phyloP scores from a whole-genome alignment of 1,284 basidiomycete genomes.

The Fomitopsis palustris region DNA sequence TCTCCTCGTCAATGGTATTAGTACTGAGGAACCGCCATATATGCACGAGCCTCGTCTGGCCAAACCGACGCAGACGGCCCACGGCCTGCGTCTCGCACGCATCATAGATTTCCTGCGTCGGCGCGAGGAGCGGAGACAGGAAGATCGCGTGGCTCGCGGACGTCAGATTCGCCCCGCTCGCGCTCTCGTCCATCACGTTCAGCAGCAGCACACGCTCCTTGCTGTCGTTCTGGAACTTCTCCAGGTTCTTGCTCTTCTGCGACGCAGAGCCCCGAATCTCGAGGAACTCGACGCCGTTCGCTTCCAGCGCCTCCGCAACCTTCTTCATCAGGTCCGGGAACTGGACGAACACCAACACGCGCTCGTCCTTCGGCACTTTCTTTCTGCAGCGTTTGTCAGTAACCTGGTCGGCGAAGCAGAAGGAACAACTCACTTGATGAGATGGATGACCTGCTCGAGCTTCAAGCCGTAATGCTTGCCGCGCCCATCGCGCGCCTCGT shows the following conservation, averaged over 20 bases:
- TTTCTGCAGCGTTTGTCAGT: constrained; percentile 39
- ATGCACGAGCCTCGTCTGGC: constrained; percentile 77
- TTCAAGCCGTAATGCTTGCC: constrained; percentile 89
- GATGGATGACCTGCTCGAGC: constrained; percentile 77
- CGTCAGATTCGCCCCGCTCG: constrained; percentile 90
- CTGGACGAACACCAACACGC: constrained; percentile 90
- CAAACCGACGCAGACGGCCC: constrained; percentile 84
- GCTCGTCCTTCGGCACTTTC: constrained; percentile 69
- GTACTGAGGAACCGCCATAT: constrained; percentile 80
- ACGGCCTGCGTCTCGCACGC: constrained; percentile 90
- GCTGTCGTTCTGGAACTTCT: constrained; percentile 79
- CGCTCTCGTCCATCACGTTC: constrained; percentile 92
- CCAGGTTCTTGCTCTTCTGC: constrained; percentile 75
- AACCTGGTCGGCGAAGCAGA: background rate
- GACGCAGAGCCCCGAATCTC: constrained; percentile 81
- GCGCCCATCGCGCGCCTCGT: constrained; percentile 62
- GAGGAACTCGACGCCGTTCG: constrained; percentile 72
- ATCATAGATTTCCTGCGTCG: constrained; percentile 77
- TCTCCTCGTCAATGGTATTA: constrained; percentile 85
- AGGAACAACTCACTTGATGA: constrained; percentile 65
- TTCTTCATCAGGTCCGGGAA: constrained; percentile 92
- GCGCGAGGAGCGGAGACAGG: constrained; percentile 83
- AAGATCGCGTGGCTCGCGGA: constrained; percentile 95
- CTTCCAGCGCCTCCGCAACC: constrained; percentile 77
- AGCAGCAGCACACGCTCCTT: constrained; percentile 80